phyloP scores from a whole-genome alignment of 2,329 filamentous ascomycete genomes.

The Ilyonectria mors-panacis region DNA sequence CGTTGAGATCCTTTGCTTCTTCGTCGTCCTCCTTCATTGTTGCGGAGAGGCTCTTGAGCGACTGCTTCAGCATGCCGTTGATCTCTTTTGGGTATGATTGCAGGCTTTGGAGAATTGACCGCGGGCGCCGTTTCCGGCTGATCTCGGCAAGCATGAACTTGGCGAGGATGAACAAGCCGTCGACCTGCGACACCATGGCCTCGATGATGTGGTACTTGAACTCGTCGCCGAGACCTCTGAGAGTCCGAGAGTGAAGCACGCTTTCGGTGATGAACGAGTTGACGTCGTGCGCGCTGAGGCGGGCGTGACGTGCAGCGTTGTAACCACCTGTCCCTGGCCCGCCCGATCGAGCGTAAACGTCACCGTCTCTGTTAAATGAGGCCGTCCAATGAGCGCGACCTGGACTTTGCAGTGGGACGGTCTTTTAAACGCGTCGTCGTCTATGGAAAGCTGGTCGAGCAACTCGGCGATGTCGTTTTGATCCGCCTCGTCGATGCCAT shows the following conservation, averaged over 20 bases:
- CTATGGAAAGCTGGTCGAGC: constrained; percentile 52
- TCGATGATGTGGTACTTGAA: constrained; percentile 57
- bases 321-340: constrained; percentile 50
- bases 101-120: constrained; percentile 61
- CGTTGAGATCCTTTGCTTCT: constrained; percentile 61
- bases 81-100: constrained; percentile 61
- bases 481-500: constrained; percentile 63
- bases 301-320: constrained; percentile 59
- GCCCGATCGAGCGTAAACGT: constrained; percentile 52
- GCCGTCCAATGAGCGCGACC: constrained; percentile 59
- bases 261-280: constrained; percentile 58
- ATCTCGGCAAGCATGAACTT: constrained; percentile 67
- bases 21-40: constrained; percentile 56
- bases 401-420: constrained; percentile 49
- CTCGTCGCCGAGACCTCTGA: constrained; percentile 51
- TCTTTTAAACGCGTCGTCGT: constrained; percentile 38
- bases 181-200: constrained; percentile 58
- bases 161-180: constrained; percentile 65
- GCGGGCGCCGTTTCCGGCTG: constrained; percentile 60
- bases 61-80: constrained; percentile 59
- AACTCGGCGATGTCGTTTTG: constrained; percentile 56
- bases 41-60: constrained; percentile 58
- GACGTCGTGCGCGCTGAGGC: constrained; percentile 61
- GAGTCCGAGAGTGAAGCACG: constrained; percentile 56
- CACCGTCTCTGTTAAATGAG: constrained; percentile 58